phyloP scores from a whole-genome alignment of 192 early-diverging fungal species.

The Piromyces finnis region DNA sequence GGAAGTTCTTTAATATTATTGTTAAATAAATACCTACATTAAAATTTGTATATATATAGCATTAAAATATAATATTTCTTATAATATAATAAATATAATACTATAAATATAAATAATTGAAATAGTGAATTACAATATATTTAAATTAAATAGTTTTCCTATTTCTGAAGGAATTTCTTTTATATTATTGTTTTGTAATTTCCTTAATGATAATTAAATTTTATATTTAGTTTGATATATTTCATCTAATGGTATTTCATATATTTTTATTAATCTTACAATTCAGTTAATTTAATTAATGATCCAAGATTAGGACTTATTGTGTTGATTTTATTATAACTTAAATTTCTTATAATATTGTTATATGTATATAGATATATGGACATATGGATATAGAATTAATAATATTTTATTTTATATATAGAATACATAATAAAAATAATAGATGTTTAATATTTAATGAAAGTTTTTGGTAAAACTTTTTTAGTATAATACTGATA shows the following conservation, averaged over 20 bases:
- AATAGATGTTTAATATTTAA: too few species aligned
- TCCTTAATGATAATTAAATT: too few species aligned
- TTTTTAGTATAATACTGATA: too few species aligned
- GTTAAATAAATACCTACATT: background rate
- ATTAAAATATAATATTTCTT: too few species aligned
- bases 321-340: background rate
- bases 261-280: background rate
- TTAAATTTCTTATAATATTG: background rate
- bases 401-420: too few species aligned
- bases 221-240: too few species aligned
- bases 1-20: background rate
- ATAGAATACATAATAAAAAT: too few species aligned
- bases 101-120: background rate
- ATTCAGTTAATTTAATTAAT: background rate
- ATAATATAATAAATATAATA: too few species aligned
- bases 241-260: too few species aligned
- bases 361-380: background rate
- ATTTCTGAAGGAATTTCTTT: background rate
- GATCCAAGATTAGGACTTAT: background rate
- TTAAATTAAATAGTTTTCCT: background rate
- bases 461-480: too few species aligned
- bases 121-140: background rate
- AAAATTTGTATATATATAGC: background rate
- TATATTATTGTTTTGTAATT: background rate
- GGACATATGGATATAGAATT: too few species aligned